phyloP scores from a whole-genome alignment of 176 grass and related monocot species.

The Hsuehochloa calcarea region DNA sequence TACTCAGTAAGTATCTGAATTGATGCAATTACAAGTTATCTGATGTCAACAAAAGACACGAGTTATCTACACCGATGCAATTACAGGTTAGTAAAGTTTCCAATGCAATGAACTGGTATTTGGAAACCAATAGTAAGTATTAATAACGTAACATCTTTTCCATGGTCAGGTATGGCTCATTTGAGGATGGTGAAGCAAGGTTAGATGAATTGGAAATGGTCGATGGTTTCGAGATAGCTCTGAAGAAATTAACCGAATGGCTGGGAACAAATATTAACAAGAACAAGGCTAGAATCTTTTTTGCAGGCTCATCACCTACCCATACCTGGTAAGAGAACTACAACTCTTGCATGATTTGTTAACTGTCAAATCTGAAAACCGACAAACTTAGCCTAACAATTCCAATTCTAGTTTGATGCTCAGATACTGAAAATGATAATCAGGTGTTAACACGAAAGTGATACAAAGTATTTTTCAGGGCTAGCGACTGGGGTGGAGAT shows the following conservation, averaged over 20 bases:
- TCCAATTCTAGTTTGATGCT: not conserved
- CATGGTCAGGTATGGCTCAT: constrained; percentile 62
- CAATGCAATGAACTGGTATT: not conserved
- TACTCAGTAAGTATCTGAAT: not conserved
- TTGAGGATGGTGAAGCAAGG: constrained; percentile 56
- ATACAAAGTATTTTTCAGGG: constrained; percentile 30
- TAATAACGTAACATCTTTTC: not conserved
- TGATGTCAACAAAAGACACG: not conserved
- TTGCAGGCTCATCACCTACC: constrained; percentile 77
- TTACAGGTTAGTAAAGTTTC: not conserved
- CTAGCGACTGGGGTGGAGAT: constrained; percentile 59
- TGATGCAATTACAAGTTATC: not conserved
- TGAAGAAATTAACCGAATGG: constrained; percentile 68
- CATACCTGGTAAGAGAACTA: constrained; percentile 59
- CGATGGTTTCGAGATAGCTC: constrained; percentile 64
- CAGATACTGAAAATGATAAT: not conserved
- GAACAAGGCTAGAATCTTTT: constrained; percentile 65
- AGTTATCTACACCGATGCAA: not conserved
- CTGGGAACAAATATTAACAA: constrained; percentile 48
- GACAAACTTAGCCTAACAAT: not conserved
- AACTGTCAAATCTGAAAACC: not conserved
- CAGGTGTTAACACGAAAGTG: not conserved
- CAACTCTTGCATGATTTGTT: not conserved
- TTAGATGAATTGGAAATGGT: constrained; percentile 70
- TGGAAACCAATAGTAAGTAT: not conserved